Evolutionary conservation across 768 basidiomycete genomes (phyloP).

Genomic region (Termitomyces sp.): DNA sequence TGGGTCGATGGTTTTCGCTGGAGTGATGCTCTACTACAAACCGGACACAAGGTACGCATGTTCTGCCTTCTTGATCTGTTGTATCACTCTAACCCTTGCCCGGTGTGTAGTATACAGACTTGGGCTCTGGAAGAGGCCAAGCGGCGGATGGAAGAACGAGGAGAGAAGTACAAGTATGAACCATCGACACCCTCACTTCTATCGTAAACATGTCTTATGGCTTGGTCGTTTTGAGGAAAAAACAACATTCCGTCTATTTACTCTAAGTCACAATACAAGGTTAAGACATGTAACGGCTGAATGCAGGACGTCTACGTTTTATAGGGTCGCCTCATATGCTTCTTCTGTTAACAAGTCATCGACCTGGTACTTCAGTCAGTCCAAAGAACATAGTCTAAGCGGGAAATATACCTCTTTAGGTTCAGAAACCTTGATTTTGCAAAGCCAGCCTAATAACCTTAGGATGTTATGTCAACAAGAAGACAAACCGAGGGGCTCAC

Average conservation of each 20-base stretch:
- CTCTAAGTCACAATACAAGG: not conserved
- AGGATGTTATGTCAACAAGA: not conserved
- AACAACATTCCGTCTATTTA: conserved; percentile 5
- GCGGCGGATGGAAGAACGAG: conserved; percentile 86
- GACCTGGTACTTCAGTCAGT: conserved; percentile 36
- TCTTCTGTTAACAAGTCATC: conserved; percentile 68
- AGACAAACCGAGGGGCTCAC: conserved; percentile 33
- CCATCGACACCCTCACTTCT: conserved; percentile 33
- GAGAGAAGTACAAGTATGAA: conserved; percentile 83
- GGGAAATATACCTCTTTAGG: conserved; percentile 57
- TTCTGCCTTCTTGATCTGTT: not conserved
- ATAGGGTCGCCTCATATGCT: conserved; percentile 51
- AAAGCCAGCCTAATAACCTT: conserved; percentile 76
- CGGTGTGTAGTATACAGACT: conserved; percentile 64
- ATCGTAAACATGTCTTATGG: conserved; percentile 12
- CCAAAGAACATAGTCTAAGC: conserved; percentile 9
- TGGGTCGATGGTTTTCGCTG: conserved; percentile 72
- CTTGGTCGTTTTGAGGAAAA: not conserved
- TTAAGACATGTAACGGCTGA: not conserved
- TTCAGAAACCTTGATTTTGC: conserved; percentile 81
- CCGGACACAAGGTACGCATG: conserved; percentile 80
- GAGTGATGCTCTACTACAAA: conserved; percentile 82
- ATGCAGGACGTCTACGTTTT: conserved; percentile 23
- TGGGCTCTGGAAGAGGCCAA: conserved; percentile 93
- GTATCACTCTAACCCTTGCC: not conserved